A percentile compares a stretch with the other conserved stretches of the same genome.
These are phyloP conservation scores for Phytophthora fragariaefolia DNA, from an alignment of 352 stramenopile genomes.

Conservation along the genomic window DNA sequence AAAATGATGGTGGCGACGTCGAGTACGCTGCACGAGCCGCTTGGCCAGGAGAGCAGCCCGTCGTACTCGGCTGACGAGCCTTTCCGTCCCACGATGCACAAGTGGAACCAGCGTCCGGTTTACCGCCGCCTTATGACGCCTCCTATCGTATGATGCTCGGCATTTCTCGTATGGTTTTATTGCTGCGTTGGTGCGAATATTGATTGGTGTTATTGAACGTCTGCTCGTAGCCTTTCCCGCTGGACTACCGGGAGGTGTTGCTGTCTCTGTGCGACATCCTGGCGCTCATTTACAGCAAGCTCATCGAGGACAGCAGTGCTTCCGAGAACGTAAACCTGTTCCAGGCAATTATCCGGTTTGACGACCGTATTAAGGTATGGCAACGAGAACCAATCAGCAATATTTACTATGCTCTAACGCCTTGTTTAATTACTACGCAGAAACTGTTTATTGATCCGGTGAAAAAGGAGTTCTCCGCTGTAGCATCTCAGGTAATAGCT, in stretches of 20 bases:
- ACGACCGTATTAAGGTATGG: slow-evolving; percentile 81
- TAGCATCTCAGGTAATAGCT: slow-evolving; percentile 60
- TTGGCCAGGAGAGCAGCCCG: slow-evolving; percentile 43
- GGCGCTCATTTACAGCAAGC: slow-evolving; percentile 83
- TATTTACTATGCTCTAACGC: not conserved
- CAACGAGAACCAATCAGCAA: not conserved
- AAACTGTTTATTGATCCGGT: slow-evolving; percentile 88
- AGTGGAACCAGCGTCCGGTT: slow-evolving; percentile 85
- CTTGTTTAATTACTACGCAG: slow-evolving; percentile 26
- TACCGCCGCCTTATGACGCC: slow-evolving; percentile 77
- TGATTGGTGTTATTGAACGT: slow-evolving; percentile 12
- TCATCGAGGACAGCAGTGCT: slow-evolving; percentile 78
- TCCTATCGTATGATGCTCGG: slow-evolving; percentile 58
- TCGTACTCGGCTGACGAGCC: slow-evolving; percentile 59
- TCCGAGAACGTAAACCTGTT: slow-evolving; percentile 80
- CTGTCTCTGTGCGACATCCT: slow-evolving; percentile 86
- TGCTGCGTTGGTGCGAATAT: not conserved
- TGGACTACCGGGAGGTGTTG: slow-evolving; percentile 85
- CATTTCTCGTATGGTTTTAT: not conserved
- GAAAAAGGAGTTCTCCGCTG: slow-evolving; percentile 80
- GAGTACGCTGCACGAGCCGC: slow-evolving; percentile 65
- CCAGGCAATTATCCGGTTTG: slow-evolving; percentile 78
- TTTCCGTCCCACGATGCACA: slow-evolving; percentile 73
- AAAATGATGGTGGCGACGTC: slow-evolving; percentile 89
- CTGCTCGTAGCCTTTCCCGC: slow-evolving; percentile 66